A percentile compares a stretch with the other conserved stretches of the same genome.
phyloP scores from a whole-genome alignment of 805 yeast species.

The Zygoascus flipseniorum region DNA sequence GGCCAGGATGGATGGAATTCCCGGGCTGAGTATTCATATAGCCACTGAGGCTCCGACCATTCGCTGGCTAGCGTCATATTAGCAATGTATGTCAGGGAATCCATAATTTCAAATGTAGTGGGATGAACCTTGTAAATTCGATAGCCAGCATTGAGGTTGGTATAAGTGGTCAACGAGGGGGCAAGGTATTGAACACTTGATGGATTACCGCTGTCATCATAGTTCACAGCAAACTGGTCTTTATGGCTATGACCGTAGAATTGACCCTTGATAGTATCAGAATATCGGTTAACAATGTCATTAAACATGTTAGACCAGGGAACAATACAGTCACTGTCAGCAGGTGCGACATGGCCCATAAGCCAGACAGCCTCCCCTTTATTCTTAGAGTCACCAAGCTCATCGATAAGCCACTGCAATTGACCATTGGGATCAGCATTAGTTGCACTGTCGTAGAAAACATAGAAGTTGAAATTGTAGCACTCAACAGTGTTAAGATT shows the following conservation, averaged over 20 bases:
- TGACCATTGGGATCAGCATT: constrained; percentile 1
- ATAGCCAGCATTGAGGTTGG: background rate
- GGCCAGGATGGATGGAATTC: constrained; percentile 1
- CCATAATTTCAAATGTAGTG: constrained; percentile 1
- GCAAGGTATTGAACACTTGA: background rate
- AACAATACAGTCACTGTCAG: background rate
- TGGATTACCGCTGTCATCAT: background rate
- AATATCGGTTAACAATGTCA: background rate
- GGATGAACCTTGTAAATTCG: constrained; percentile 1
- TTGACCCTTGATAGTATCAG: background rate
- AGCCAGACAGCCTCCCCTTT: background rate
- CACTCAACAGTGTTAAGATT: constrained; percentile 3
- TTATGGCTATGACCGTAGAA: constrained; percentile 1
- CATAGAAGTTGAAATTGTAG: background rate
- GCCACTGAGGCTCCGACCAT: background rate
- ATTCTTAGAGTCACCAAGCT: background rate
- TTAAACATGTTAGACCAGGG: constrained; percentile 1
- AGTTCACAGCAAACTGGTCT: background rate
- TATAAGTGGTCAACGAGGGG: background rate
- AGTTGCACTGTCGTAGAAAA: background rate
- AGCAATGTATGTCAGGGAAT: background rate
- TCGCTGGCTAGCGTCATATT: background rate
- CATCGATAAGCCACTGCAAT: background rate
- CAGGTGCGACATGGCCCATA: constrained; percentile 1
- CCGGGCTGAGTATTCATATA: background rate